These are phyloP conservation scores for Laburnicola sp. DNA, from an alignment of 2,329 filamentous ascomycete species.

Conservation along the genomic window DNA sequence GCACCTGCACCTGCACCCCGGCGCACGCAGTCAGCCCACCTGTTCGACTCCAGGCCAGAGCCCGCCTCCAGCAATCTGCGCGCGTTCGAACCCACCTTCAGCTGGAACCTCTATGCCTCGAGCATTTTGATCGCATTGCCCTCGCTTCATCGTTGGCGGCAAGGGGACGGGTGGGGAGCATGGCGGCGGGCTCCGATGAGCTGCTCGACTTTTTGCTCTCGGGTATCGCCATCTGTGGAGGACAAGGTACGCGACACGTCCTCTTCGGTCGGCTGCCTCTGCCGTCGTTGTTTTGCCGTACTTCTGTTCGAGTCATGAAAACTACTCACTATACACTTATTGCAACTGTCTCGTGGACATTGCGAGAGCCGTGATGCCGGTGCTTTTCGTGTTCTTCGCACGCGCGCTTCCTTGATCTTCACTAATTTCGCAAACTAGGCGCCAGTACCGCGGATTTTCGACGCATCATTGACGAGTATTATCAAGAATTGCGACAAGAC, in stretches of 20 bases:
- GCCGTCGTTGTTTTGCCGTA: not conserved
- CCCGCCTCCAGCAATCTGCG: not conserved
- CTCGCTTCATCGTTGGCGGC: constrained; percentile 14
- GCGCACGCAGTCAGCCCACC: constrained; percentile 3
- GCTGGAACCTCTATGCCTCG: constrained; percentile 19
- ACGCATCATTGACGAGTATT: constrained; percentile 44
- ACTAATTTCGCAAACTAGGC: constrained; percentile 33
- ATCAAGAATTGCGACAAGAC: constrained; percentile 25
- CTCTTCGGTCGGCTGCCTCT: not conserved
- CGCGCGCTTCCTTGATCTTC: not conserved
- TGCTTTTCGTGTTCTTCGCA: not conserved
- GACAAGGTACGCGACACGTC: constrained; percentile 55
- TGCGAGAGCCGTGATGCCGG: not conserved
- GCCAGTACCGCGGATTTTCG: constrained; percentile 48
- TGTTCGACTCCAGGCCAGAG: not conserved
- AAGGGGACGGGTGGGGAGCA: constrained; percentile 26
- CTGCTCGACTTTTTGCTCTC: constrained; percentile 62
- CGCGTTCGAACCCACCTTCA: constrained; percentile 29
- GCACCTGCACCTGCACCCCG: not conserved
- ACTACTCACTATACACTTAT: not conserved
- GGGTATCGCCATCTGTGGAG: constrained; percentile 62
- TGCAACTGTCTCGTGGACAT: not conserved
- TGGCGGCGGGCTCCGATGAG: constrained; percentile 55
- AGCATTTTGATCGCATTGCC: constrained; percentile 10
- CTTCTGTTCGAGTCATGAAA: too few relatives aligned